Percentiles rank a stretch among this genome's conserved stretches.
phyloP scores from a whole-genome alignment of 2,329 filamentous ascomycete genomes.

The Fusarium siculi region DNA sequence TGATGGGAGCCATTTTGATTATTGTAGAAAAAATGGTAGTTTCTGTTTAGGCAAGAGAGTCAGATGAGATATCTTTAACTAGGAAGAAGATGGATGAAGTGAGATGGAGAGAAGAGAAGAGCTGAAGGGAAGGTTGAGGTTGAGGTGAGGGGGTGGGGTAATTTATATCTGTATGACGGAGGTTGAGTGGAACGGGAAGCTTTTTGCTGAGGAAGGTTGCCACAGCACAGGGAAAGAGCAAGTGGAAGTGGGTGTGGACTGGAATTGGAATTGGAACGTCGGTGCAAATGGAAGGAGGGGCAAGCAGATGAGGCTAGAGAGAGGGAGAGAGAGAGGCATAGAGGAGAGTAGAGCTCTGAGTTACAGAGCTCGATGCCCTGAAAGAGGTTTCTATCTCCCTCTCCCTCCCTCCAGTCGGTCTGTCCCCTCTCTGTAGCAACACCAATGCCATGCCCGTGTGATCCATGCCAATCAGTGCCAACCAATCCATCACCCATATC shows the following conservation, averaged over 20 bases:
- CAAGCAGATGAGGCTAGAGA: constrained; percentile 4
- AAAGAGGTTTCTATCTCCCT: neutral
- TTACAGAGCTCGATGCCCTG: constrained; percentile 7
- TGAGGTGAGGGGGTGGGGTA: constrained; percentile 40
- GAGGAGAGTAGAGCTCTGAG: neutral
- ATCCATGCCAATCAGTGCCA: constrained; percentile 4
- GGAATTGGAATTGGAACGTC: neutral
- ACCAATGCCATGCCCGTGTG: neutral
- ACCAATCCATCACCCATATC: neutral
- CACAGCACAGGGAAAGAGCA: constrained; percentile 11
- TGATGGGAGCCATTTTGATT: constrained; percentile 60
- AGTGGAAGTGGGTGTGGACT: neutral
- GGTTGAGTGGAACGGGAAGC: constrained; percentile 6
- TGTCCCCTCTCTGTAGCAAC: neutral
- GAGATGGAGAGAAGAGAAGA: neutral
- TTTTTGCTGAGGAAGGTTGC: constrained; percentile 22
- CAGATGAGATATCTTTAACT: constrained; percentile 13
- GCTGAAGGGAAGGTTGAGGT: constrained; percentile 16
- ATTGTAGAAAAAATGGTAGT: constrained; percentile 15
- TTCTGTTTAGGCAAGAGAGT: constrained; percentile 24
- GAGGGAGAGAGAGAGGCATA: neutral
- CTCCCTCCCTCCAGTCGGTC: neutral
- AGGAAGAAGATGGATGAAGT: constrained; percentile 3
- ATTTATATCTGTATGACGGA: constrained; percentile 39
- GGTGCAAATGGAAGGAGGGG: constrained; percentile 22